Evolutionary conservation across 805 yeast species (phyloP), one percentile per base, ranked within the genome.

Genomic region (Metschnikowia colocasiae): DNA sequence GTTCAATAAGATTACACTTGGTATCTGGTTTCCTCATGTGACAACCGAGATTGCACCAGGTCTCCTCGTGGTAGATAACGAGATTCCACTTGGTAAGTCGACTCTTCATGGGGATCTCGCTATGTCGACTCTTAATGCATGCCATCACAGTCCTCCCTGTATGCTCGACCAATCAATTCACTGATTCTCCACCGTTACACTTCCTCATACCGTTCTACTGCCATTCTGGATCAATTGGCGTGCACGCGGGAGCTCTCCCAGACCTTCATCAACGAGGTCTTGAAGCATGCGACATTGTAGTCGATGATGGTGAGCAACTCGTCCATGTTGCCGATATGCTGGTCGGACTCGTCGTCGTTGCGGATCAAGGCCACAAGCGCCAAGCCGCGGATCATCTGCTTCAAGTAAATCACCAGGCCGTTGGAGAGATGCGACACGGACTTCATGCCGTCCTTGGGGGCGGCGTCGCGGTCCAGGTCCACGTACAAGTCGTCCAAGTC

Each of bases 381-480:
- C 52, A 92, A 71, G 1, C 97, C 97, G 52, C 95, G 79, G 45
- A 92, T 85, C 96, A 94, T 89, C 60, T 89, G 95, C 52, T 87
- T 84, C 60, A 94, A 73, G 56, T 90, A 89, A 30, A 92, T 71
- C 25, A 86, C 79, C n/a, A 87, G 78, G 0, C 96, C 97, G 62
- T 87, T 89, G 41, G 86, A 86, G 45, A 94, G 73, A 49, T 77
- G 80, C 16, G 96, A 85, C 4, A 84, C 79, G 46, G 94, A 85
- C 61, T 80, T 80, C 46, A 83, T 64, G 49, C 74, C 80, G 41
- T 68, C 65, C 20, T 59, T 44, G 25, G 27, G 39, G 35, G 46
- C 48, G 13, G 20, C 19, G 16, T 43, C 46, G 42, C 48, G 42
- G 20, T 53, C 58, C 41, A 35, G 43, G 46, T 54, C 73, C 37